A percentile compares a stretch with the other conserved stretches of the same genome.
Conservation (phyloP, 495 filamentous ascomycete genomes). For the Talaromyces adpressus region DNA sequence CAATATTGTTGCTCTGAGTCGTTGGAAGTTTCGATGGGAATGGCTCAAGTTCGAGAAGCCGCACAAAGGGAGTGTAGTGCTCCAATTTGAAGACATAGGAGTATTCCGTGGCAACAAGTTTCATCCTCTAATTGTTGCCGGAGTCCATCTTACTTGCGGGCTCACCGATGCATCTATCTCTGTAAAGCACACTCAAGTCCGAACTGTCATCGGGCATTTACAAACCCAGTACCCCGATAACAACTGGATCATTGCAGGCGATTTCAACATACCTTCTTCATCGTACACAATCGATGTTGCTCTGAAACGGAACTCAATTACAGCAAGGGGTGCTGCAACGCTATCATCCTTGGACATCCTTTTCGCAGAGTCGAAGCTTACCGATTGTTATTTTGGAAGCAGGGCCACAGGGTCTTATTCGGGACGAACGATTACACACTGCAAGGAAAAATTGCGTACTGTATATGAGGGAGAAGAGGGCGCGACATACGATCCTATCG, state of each 20-base stretch:
- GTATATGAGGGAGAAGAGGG: constrained; percentile 45
- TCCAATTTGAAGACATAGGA: constrained; percentile 26
- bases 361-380: constrained; percentile 24
- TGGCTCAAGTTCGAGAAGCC: constrained; percentile 35
- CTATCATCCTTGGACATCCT: constrained; percentile 26
- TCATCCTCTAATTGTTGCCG: constrained; percentile 34
- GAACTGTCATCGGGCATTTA: constrained; percentile 35
- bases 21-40: constrained; percentile 40
- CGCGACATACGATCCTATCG: constrained; percentile 47
- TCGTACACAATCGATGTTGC: constrained; percentile 40
- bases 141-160: constrained; percentile 47
- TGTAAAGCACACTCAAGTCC: constrained; percentile 41
- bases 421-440: neutral
- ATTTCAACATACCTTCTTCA: constrained; percentile 52
- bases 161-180: constrained; percentile 45
- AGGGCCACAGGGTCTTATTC: constrained; percentile 16
- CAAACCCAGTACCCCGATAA: constrained; percentile 20
- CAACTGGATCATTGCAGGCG: constrained; percentile 48
- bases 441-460: constrained; percentile 11
- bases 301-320: constrained; percentile 35
- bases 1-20: constrained; percentile 48
- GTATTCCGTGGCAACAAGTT: constrained; percentile 10
- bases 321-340: constrained; percentile 21
- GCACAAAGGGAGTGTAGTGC: constrained; percentile 46
- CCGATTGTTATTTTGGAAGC: constrained; percentile 34